A percentile compares a stretch with the other conserved stretches of the same genome.
phyloP scores from a whole-genome alignment of 129 eudicot genomes.

The Scalesia atractyloides region DNA sequence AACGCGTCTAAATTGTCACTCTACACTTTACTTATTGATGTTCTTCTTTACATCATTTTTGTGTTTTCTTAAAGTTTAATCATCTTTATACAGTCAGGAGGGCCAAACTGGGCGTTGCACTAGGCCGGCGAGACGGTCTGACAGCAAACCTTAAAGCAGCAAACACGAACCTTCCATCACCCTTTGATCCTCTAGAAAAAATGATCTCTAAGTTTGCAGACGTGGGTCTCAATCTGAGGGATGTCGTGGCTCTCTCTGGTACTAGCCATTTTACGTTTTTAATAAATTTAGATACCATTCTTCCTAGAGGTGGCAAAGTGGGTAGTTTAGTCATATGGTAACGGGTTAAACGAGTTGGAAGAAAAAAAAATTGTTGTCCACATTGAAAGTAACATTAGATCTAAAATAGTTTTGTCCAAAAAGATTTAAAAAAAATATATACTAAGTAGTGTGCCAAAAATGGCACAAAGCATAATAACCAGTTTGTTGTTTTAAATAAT shows the following conservation, averaged over 20 bases:
- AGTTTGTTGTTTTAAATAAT: not conserved
- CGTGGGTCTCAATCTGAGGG: conserved; percentile 72
- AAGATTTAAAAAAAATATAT: not conserved
- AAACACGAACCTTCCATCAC: conserved; percentile 70
- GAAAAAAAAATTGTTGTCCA: not conserved
- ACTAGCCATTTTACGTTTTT: not conserved
- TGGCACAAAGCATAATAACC: not conserved
- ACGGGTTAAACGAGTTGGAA: not conserved
- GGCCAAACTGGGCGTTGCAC: conserved; percentile 66
- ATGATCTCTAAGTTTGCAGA: conserved; percentile 70
- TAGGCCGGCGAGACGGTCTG: conserved; percentile 79
- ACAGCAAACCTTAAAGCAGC: conserved; percentile 70
- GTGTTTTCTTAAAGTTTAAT: not conserved
- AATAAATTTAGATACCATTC: not conserved
- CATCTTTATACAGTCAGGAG: conserved; percentile 60
- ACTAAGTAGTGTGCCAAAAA: not conserved
- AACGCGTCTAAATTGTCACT: not conserved
- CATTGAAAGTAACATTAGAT: not conserved
- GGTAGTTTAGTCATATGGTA: not conserved
- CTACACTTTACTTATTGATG: not conserved
- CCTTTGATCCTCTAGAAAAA: conserved; percentile 67
- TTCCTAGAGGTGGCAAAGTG: not conserved
- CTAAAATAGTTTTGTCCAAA: not conserved
- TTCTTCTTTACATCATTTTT: not conserved
- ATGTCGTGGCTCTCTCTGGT: conserved; percentile 90